Evolutionary conservation across 2,329 filamentous ascomycete genomes (phyloP).

Genomic region (Periconia sp.): DNA sequence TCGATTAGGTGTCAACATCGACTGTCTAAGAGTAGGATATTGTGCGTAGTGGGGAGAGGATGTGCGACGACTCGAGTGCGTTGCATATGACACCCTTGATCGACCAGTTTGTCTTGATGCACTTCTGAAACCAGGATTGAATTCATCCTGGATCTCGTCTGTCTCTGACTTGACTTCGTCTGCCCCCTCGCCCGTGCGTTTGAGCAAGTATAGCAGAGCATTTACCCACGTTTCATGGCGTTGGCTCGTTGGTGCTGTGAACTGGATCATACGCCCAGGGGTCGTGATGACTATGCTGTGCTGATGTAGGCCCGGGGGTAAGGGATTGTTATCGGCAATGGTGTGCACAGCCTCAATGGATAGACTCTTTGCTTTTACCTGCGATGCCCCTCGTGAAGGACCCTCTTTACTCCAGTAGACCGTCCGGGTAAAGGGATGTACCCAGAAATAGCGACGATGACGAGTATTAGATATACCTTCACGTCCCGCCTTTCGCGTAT

Average conservation of each 20-base stretch:
- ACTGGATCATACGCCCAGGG: constrained; percentile 85
- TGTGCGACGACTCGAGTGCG: constrained; percentile 68
- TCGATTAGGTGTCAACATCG: constrained; percentile 30
- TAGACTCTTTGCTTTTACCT: constrained; percentile 84
- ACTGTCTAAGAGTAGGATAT: constrained; percentile 51
- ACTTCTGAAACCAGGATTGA: constrained; percentile 67
- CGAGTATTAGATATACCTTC: constrained; percentile 85
- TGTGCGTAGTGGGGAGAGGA: constrained; percentile 42
- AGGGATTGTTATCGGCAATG: constrained; percentile 90
- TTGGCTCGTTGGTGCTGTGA: constrained; percentile 91
- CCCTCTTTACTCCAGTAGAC: constrained; percentile 96
- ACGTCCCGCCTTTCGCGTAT: constrained; percentile 91
- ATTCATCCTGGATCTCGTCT: constrained; percentile 67
- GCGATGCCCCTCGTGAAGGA: constrained; percentile 71
- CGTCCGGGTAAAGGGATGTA: constrained; percentile 94
- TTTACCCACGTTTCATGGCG: constrained; percentile 99
- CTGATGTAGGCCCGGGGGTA: constrained; percentile 89
- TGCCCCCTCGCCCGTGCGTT: constrained; percentile 62
- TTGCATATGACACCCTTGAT: constrained; percentile 67
- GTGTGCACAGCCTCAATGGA: constrained; percentile 91
- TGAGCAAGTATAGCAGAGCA: constrained; percentile 86
- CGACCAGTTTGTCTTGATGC: constrained; percentile 55
- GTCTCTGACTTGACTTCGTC: constrained; percentile 58
- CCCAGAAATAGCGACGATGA: constrained; percentile 97
- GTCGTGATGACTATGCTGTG: constrained; percentile 92